Evolutionary conservation across 768 basidiomycete genomes (phyloP).

Genomic region (Phylloporus arenicola): DNA sequence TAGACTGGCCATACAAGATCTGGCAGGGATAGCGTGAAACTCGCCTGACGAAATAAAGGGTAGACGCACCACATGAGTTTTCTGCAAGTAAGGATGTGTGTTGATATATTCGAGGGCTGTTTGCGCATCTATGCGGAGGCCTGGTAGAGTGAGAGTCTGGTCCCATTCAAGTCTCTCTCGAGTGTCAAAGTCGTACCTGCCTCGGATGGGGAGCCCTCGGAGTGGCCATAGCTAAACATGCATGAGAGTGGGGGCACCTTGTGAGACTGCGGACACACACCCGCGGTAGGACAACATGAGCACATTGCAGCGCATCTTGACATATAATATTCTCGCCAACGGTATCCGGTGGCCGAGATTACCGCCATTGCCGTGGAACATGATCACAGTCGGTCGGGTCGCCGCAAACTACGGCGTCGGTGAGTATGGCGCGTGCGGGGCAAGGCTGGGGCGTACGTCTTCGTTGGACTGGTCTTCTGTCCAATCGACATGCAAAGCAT

Average conservation of each 20-base stretch:
- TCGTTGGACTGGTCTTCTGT: conserved; percentile 46
- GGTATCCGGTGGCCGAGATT: conserved; percentile 90
- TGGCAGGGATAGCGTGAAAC: conserved; percentile 19
- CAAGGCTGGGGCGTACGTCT: conserved; percentile 39
- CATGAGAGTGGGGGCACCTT: not conserved
- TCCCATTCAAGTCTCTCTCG: not conserved
- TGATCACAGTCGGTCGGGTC: conserved; percentile 75
- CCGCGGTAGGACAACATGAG: conserved; percentile 93
- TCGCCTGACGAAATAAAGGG: not conserved
- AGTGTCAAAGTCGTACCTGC: conserved; percentile 45
- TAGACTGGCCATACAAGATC: conserved; percentile 80
- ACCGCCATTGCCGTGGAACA: conserved; percentile 91
- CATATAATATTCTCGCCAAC: conserved; percentile 74
- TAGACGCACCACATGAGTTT: conserved; percentile 59
- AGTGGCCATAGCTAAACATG: conserved; percentile 69
- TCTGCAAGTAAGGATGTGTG: conserved; percentile 55
- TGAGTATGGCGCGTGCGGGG: not conserved
- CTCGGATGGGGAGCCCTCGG: conserved; percentile 84
- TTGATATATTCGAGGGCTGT: conserved; percentile 71
- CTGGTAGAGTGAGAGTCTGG: conserved; percentile 30
- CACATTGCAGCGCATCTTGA: conserved; percentile 86
- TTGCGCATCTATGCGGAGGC: conserved; percentile 80
- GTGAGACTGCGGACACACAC: conserved; percentile 35
- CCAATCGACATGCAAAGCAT: conserved; percentile 32
- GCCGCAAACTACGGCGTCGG: conserved; percentile 33